Conservation (phyloP, 179 eudicot species). For the Monotropa hypopitys region DNA sequence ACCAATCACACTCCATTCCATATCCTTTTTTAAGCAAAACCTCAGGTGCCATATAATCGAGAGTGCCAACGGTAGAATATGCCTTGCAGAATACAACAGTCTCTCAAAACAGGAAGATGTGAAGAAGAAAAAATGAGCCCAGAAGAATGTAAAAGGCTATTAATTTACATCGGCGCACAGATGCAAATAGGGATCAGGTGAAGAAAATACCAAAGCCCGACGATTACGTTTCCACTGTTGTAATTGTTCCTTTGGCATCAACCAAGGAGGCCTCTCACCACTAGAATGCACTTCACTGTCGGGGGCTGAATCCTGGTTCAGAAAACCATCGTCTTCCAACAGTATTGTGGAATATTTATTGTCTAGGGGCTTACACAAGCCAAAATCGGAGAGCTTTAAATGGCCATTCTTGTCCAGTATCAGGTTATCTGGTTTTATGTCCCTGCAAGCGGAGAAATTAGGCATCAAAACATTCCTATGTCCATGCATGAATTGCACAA, state of each 20-base stretch:
- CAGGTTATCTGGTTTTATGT: constrained; percentile 68
- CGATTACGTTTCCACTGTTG: constrained; percentile 68
- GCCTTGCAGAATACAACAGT: constrained; percentile 26
- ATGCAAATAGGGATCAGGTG: neutral
- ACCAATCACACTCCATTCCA: constrained; percentile 73
- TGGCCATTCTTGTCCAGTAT: constrained; percentile 63
- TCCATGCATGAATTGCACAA: neutral
- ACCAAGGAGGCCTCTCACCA: constrained; percentile 40
- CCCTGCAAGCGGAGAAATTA: constrained; percentile 27
- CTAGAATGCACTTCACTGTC: constrained; percentile 23
- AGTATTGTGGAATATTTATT: constrained; percentile 39
- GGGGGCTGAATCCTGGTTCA: constrained; percentile 22
- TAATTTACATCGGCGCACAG: neutral
- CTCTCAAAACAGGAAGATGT: neutral
- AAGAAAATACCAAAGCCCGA: constrained; percentile 43
- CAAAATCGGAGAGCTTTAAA: constrained; percentile 67
- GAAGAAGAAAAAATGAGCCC: neutral
- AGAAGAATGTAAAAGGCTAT: neutral
- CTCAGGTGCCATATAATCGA: constrained; percentile 75
- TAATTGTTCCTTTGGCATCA: constrained; percentile 54
- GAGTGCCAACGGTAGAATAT: constrained; percentile 66
- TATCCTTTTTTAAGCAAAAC: constrained; percentile 57
- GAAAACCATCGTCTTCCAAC: constrained; percentile 38
- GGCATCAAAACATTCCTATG: neutral
- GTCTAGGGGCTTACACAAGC: constrained; percentile 59